Evolutionary conservation across 2,329 filamentous ascomycete species (phyloP).

Genomic region (Cercospora janseana): DNA sequence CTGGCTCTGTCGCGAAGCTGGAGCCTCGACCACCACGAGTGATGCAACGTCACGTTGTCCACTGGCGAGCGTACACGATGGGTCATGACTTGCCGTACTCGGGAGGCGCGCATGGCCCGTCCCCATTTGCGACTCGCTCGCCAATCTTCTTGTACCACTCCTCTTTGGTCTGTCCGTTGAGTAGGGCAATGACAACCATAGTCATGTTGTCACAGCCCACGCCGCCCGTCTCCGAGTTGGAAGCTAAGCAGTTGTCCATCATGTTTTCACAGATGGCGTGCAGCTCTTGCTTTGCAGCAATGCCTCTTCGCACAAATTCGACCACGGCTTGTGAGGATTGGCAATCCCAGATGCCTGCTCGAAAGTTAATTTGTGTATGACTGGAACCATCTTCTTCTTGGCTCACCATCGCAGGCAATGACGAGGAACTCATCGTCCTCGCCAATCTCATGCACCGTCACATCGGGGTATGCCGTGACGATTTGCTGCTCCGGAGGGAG

Average conservation of each 20-base stretch:
- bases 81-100: conserved; percentile 88
- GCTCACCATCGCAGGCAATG: conserved; percentile 84
- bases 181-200: conserved; percentile 84
- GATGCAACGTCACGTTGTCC: neutral
- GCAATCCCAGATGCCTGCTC: conserved; percentile 95
- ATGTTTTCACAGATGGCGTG: conserved; percentile 98
- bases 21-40: neutral
- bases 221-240: conserved; percentile 95
- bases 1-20: neutral
- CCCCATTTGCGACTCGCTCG: conserved; percentile 89
- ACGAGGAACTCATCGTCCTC: conserved; percentile 96
- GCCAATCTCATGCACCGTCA: conserved; percentile 83
- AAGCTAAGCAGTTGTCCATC: conserved; percentile 99
- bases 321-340: conserved; percentile 96
- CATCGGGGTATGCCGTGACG: conserved; percentile 93
- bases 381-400: neutral
- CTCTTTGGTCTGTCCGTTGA: conserved; percentile 89
- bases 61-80: conserved; percentile 19
- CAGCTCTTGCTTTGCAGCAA: conserved; percentile 92
- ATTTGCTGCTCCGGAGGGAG: conserved; percentile 98
- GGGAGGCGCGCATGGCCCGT: conserved; percentile 95
- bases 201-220: conserved; percentile 99
- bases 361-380: conserved; percentile 18
- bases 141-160: conserved; percentile 98
- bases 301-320: conserved; percentile 93